Conservation (phyloP, 2,329 filamentous ascomycete genomes). For the Monilinia aucupariae region DNA sequence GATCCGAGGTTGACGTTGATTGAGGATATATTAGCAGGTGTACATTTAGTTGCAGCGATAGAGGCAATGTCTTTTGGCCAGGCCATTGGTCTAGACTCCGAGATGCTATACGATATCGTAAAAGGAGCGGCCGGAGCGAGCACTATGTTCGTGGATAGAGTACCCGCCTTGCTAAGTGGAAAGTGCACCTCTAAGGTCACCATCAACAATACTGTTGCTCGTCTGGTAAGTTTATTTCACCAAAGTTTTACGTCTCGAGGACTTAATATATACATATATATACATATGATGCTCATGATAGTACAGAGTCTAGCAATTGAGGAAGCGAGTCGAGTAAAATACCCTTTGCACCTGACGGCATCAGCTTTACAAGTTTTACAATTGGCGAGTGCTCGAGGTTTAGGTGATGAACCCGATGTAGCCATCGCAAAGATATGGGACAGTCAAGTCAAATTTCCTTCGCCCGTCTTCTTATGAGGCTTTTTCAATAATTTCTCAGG, state of each 20-base stretch:
- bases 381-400: constrained; percentile 34
- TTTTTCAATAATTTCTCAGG: neutral
- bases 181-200: constrained; percentile 36
- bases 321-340: constrained; percentile 33
- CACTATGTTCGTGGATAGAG: constrained; percentile 38
- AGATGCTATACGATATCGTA: constrained; percentile 45
- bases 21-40: constrained; percentile 49
- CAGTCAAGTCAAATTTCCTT: constrained; percentile 2
- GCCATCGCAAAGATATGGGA: constrained; percentile 40
- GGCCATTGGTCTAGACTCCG: constrained; percentile 47
- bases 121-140: constrained; percentile 37
- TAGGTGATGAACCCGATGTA: constrained; percentile 36
- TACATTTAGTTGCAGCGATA: constrained; percentile 50
- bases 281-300: constrained; percentile 21
- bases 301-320: constrained; percentile 35
- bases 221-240: constrained; percentile 26
- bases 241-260: neutral
- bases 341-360: constrained; percentile 37
- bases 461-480: neutral
- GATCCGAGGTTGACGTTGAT: constrained; percentile 42
- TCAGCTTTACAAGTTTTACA: constrained; percentile 37
- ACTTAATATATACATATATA: neutral
- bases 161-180: constrained; percentile 36
- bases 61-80: constrained; percentile 54
- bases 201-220: constrained; percentile 37